These are phyloP conservation scores for Nicotiana obtusifolia DNA, from an alignment of 257 asterid species.

Conservation along the genomic window DNA sequence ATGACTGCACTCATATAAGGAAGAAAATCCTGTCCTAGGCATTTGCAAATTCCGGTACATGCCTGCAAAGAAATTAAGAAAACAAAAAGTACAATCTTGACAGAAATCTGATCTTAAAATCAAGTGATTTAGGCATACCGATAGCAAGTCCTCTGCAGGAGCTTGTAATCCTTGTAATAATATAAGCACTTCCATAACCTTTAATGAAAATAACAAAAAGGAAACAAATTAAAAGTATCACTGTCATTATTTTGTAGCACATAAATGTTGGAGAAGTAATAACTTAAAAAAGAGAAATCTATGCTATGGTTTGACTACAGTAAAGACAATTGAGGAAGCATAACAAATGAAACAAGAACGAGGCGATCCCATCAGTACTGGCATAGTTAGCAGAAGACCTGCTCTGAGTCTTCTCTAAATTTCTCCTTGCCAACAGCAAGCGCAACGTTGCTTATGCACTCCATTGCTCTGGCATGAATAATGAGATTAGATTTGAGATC, in stretches of 20 bases:
- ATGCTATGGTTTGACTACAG: too few species aligned
- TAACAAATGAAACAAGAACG: too few species aligned
- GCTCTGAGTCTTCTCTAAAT: slow-evolving; percentile 34
- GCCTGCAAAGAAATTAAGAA: slow-evolving; percentile 32
- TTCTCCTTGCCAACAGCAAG: slow-evolving; percentile 90
- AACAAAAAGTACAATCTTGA: too few species aligned
- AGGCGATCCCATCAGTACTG: too few species aligned
- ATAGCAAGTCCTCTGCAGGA: slow-evolving; percentile 78
- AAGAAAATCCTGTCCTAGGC: slow-evolving; percentile 87
- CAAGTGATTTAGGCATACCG: slow-evolving; percentile 34
- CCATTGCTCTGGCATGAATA: slow-evolving; percentile 96
- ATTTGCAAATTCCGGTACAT: slow-evolving; percentile 90
- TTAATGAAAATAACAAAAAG: neutral
- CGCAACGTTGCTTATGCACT: slow-evolving; percentile 86
- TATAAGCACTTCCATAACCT: slow-evolving; percentile 91
- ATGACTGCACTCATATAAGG: slow-evolving; percentile 87
- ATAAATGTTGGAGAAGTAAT: too few species aligned
- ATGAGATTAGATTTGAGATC: slow-evolving; percentile 72
- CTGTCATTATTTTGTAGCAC: too few species aligned
- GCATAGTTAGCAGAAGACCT: neutral
- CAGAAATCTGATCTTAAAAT: too few species aligned
- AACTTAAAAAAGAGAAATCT: too few species aligned
- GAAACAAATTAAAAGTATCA: too few species aligned
- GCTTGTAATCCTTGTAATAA: slow-evolving; percentile 87
- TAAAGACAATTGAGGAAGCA: too few species aligned